Evolutionary conservation across 1,284 basidiomycete species (phyloP), one percentile per base, ranked within the genome.

Genomic region (Rhodotorula sp.): DNA sequence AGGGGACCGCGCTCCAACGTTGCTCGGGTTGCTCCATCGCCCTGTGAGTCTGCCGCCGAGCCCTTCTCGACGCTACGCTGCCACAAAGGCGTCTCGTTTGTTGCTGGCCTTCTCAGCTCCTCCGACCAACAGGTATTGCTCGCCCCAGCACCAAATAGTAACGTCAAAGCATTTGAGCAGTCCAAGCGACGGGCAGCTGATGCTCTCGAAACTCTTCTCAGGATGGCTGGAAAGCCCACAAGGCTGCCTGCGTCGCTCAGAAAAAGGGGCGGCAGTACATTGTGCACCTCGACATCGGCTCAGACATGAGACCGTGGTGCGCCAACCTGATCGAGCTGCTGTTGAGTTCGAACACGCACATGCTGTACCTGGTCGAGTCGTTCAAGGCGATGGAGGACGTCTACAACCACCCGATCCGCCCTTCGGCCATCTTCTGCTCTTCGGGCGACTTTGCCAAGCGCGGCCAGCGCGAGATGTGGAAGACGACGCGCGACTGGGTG

Each of bases 321-420:
- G 62, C 61, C 31, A 28, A 43, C 10, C n/a, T 67, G 45, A 4
- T 67, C 66, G 66, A 67, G 60, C 28, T 45, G 23, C 23, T 67
- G 47, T 12, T 54, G 28, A 48, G 56, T 8, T 54, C 54, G 2
- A 43, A 55, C 66, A 19, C 54, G 5, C 38, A 45, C 19, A 56
- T 59, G 50, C 61, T 55, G 52, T 14, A 19, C 18, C 43, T 61
- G 18, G 66, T 54, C 43, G 34, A 50, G 23, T n/a, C 14, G 10
- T 12, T 31, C n/a, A 21, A 16, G 4, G 23, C 18, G 2, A 49
- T 60, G 15, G n/a, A n/a, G 49, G n/a, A 52, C 6, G 23, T 62
- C n/a, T 54, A 49, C 34, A n/a, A 12, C 18, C 66, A 67, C 34
- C 66, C 60, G 10, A 49, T 61, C 34, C 47, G 21, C 15, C 60